Conservation (phyloP, 768 basidiomycete species). For the Rhodotorula kratochvilovae region DNA sequence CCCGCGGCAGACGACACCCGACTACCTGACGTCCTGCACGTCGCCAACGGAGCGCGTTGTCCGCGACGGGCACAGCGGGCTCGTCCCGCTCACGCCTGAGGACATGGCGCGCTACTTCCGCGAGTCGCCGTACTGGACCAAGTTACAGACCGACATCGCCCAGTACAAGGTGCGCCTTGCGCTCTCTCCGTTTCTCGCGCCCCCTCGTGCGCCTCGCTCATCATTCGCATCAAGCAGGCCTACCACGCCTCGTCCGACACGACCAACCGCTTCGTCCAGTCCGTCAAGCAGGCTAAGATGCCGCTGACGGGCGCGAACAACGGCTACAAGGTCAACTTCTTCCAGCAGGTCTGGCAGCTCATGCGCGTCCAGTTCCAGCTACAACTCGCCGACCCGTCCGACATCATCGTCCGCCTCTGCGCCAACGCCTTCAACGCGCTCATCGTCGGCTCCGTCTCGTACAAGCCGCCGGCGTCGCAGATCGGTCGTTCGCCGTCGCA, state of each 20-base stretch:
- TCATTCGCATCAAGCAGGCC: too few species aligned
- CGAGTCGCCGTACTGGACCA: slow-evolving; percentile 41
- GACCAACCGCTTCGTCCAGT: slow-evolving; percentile 7
- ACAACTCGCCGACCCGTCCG: slow-evolving; percentile 49
- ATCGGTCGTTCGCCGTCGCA: slow-evolving; percentile 67
- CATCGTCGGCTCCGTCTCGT: slow-evolving; percentile 63
- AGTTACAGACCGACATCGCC: neutral
- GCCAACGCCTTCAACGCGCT: slow-evolving; percentile 51
- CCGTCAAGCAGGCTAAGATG: slow-evolving; percentile 15
- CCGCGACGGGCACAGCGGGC: neutral
- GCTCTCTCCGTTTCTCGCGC: too few species aligned
- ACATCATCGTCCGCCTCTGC: slow-evolving; percentile 31
- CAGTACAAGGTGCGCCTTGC: neutral
- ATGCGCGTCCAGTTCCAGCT: slow-evolving; percentile 53
- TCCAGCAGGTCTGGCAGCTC: slow-evolving; percentile 52
- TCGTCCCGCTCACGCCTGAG: slow-evolving; percentile 51
- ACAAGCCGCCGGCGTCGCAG: slow-evolving; percentile 56
- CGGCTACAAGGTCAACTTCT: slow-evolving; percentile 52
- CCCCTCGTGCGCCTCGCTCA: too few species aligned
- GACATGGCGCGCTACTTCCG: slow-evolving; percentile 51
- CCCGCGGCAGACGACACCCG: slow-evolving; percentile 46
- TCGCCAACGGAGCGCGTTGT: slow-evolving; percentile 66
- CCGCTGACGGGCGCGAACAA: slow-evolving; percentile 39
- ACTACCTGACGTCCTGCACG: slow-evolving; percentile 52
- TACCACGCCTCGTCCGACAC: neutral